Percentiles rank a stretch among this genome's conserved stretches.
Conservation (phyloP, 805 yeast species). For the Maudiozyma bulderi region DNA sequence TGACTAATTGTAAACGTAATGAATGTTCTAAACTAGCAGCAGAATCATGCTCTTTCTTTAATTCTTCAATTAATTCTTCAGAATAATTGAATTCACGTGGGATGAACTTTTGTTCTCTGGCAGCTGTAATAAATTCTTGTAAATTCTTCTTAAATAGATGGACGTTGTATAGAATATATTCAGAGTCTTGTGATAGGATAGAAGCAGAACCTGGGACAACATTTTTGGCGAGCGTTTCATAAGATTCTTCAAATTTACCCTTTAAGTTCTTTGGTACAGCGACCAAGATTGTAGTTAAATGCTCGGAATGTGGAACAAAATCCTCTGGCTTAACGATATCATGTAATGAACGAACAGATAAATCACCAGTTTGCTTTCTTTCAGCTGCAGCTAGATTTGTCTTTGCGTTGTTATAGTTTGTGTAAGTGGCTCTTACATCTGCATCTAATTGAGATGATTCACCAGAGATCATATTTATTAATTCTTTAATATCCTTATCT, state of each 20-base stretch:
- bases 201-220: constrained; percentile 89
- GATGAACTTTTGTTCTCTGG: constrained; percentile 80
- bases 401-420: constrained; percentile 71
- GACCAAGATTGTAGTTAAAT: constrained; percentile 72
- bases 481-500: constrained; percentile 72
- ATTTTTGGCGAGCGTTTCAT: constrained; percentile 69
- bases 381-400: constrained; percentile 80
- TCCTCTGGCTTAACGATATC: constrained; percentile 77
- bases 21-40: constrained; percentile 68
- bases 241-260: constrained; percentile 51
- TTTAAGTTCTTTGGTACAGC: constrained; percentile 71
- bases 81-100: constrained; percentile 89
- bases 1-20: constrained; percentile 63
- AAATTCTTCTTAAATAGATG: constrained; percentile 78
- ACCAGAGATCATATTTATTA: constrained; percentile 56
- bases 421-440: constrained; percentile 71
- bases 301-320: constrained; percentile 78
- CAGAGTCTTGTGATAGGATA: constrained; percentile 60
- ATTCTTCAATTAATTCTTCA: constrained; percentile 59
- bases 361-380: constrained; percentile 87
- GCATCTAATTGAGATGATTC: constrained; percentile 79
- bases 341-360: constrained; percentile 83
- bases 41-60: constrained; percentile 69
- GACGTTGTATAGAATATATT: constrained; percentile 63
- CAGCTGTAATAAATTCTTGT: constrained; percentile 54